phyloP scores from a whole-genome alignment of 2,329 filamentous ascomycete genomes.

The Chaetomiaceae sp. region DNA sequence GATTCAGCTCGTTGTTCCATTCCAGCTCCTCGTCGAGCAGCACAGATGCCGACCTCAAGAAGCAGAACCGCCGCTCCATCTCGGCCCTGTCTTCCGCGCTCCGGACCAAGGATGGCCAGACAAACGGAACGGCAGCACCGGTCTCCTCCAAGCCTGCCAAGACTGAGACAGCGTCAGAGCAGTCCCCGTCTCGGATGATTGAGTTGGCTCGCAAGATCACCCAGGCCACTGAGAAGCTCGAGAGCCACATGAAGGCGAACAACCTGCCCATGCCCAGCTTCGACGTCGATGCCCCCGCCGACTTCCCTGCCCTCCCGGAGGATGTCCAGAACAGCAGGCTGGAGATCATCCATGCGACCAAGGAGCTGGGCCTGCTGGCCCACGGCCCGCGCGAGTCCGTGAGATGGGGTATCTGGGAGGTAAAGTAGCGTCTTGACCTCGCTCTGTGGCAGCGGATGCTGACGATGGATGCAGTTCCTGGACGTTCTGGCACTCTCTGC shows the following conservation, averaged over 20 bases:
- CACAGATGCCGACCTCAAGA: conserved; percentile 30
- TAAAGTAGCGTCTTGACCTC: conserved; percentile 29
- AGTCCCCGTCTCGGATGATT: conserved; percentile 37
- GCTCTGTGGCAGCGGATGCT: neutral
- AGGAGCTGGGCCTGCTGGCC: conserved; percentile 43
- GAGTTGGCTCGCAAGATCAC: conserved; percentile 45
- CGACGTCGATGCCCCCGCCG: conserved; percentile 38
- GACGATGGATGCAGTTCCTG: conserved; percentile 37
- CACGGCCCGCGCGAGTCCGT: conserved; percentile 48
- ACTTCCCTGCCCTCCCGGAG: conserved; percentile 44
- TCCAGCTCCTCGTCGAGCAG: conserved; percentile 20
- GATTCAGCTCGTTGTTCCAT: conserved; percentile 35
- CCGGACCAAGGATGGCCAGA: conserved; percentile 23
- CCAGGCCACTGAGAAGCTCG: conserved; percentile 45
- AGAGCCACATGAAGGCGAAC: conserved; percentile 42
- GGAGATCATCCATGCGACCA: conserved; percentile 45
- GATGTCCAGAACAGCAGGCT: conserved; percentile 42
- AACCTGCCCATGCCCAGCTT: conserved; percentile 41
- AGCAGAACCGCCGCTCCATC: conserved; percentile 33
- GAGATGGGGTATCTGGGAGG: conserved; percentile 49
- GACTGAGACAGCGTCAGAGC: conserved; percentile 4
- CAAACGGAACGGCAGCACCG: conserved; percentile 7
- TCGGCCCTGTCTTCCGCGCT: conserved; percentile 26
- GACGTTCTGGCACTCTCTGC: conserved; percentile 47
- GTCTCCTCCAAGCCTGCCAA: neutral